A percentile compares a stretch with the other conserved stretches of the same genome.
Evolutionary conservation across 176 grass and related monocot species (phyloP).

Genomic region (Melocanna baccifera): DNA sequence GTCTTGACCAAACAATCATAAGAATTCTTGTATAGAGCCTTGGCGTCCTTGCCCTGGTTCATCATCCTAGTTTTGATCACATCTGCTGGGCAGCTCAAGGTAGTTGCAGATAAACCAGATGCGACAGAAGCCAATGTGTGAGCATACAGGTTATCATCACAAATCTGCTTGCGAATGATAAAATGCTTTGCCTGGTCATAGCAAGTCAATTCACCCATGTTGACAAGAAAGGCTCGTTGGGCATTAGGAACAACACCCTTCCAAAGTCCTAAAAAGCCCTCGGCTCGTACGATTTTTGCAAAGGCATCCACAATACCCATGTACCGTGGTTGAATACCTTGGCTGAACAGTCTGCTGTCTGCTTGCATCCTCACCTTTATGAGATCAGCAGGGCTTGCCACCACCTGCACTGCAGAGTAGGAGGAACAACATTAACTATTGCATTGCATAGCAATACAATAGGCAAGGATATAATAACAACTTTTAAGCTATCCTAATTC

Average conservation of each 20-base stretch:
- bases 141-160: constrained; percentile 58
- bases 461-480: neutral
- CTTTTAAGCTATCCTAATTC: neutral
- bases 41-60: constrained; percentile 51
- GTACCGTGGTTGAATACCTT: constrained; percentile 56
- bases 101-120: constrained; percentile 62
- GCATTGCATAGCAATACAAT: constrained; percentile 4
- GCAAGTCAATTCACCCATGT: constrained; percentile 81
- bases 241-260: constrained; percentile 68
- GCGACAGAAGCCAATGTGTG: constrained; percentile 69
- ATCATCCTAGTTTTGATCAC: constrained; percentile 94
- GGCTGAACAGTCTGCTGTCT: constrained; percentile 46
- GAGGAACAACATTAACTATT: constrained; percentile 22
- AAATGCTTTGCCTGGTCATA: constrained; percentile 82
- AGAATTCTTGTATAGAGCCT: constrained; percentile 68
- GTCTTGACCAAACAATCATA: constrained; percentile 79
- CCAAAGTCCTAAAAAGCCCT: constrained; percentile 69
- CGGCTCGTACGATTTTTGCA: constrained; percentile 48
- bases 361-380: constrained; percentile 95
- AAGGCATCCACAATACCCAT: constrained; percentile 55
- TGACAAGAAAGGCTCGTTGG: constrained; percentile 83
- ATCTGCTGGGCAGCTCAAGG: constrained; percentile 73
- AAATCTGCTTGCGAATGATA: constrained; percentile 59
- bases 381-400: constrained; percentile 78
- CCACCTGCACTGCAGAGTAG: constrained; percentile 50